Evolutionary conservation across 2,329 filamentous ascomycete species (phyloP), one percentile per base, ranked within the genome.

Genomic region (Diaporthe sp.): DNA sequence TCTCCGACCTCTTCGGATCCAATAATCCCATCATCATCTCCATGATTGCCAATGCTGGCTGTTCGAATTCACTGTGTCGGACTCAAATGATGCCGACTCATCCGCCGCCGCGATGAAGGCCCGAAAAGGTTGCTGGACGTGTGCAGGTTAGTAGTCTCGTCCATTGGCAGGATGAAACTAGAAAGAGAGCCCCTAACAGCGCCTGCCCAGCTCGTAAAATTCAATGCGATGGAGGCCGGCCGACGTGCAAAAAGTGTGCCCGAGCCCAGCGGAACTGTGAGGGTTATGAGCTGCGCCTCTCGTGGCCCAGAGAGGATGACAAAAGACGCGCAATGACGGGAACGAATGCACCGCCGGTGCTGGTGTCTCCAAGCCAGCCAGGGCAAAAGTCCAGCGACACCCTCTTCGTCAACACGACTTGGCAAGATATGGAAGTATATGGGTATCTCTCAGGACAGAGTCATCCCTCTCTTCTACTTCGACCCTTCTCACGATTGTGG

Each of bases 71-170:
- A 25, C 3, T 13, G 3, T 31, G 12, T 49, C 44, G 44, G 44
- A 17, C 2, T 8, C 13, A 19, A 25, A 37, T 17, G 22, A 37
- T 68, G 44, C 62, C 62, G 46, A 28, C 0, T 12, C 62, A 68
- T 68, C 62, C 62, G 46, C 22, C 46, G 13, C 62, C 44, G 37
- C 28, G 28, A 68, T 68, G 44, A 68, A 39, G 44, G 46, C 13
- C 17, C 62, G 62, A 53, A 68, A 68, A 68, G 46, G 62, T 8
- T 68, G 62, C 44, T 68, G 62, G 62, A 68, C 62, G 4, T 68
- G 62, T 53, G 13, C 62, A 51, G 62, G 62, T 68, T 3, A 68
- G 62, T 68, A 17, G 3, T 51, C 3, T 10, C 5, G 37, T 9
- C 12, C 7, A 67, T 19, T 9, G 22, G 15, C 44, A 67, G 22